Conservation (phyloP, 208 protist species). For the Leishmania major region DNA sequence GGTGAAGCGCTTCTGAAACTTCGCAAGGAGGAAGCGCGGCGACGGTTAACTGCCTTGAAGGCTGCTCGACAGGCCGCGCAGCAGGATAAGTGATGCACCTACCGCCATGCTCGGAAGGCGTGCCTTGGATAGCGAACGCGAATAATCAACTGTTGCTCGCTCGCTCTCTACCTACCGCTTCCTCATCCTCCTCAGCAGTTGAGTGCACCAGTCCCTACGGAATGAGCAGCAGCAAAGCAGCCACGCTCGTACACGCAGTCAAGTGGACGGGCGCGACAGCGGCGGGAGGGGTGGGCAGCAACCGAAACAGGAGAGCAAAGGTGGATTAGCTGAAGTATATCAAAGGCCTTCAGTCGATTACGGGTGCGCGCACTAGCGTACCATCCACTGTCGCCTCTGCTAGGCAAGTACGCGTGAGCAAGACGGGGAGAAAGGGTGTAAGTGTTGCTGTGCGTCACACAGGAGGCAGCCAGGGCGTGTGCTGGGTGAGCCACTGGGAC, state of each 20-base stretch:
- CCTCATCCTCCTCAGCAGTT: background rate
- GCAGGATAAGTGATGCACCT: conserved; percentile 1
- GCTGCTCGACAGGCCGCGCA: conserved; percentile 22
- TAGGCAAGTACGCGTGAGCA: background rate
- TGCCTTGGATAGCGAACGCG: background rate
- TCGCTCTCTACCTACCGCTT: background rate
- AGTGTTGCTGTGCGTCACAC: background rate
- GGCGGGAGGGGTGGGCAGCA: background rate
- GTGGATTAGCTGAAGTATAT: background rate
- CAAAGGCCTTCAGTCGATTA: background rate
- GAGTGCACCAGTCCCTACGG: background rate
- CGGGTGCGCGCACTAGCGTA: background rate
- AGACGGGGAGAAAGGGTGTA: background rate
- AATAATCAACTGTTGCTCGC: background rate
- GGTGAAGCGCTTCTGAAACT: conserved; percentile 37
- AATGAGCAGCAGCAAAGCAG: background rate
- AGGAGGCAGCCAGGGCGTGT: background rate
- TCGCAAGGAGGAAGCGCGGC: conserved; percentile 53
- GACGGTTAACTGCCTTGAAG: conserved; percentile 54
- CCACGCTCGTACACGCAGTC: background rate
- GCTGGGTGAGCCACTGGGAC: background rate
- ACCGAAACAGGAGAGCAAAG: background rate
- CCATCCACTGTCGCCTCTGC: background rate
- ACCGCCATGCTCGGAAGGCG: background rate
- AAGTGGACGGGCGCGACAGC: background rate